Evolutionary conservation across 768 basidiomycete genomes (phyloP).

Genomic region (Trametes maxima): DNA sequence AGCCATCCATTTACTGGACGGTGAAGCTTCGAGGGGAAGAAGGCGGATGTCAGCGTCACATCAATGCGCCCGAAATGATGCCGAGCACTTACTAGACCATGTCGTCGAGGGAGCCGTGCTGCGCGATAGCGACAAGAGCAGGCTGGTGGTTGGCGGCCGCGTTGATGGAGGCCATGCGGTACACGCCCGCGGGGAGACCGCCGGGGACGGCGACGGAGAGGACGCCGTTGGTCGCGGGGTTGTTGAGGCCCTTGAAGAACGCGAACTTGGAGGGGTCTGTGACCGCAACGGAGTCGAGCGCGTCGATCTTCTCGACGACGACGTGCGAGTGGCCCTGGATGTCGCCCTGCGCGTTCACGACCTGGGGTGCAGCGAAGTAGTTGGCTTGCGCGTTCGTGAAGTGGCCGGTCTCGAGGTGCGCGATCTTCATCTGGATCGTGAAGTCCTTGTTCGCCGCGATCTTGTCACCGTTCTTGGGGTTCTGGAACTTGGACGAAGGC

Average conservation of each 20-base stretch:
- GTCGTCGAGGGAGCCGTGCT: conserved; percentile 47
- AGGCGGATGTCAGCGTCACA: neutral
- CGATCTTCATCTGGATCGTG: conserved; percentile 53
- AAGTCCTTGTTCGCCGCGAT: conserved; percentile 54
- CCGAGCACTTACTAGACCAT: conserved; percentile 38
- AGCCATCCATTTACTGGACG: neutral
- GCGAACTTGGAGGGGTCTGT: conserved; percentile 55
- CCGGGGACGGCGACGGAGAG: conserved; percentile 41
- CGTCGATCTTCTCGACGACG: conserved; percentile 49
- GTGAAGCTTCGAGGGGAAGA: conserved; percentile 20
- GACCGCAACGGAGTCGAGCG: conserved; percentile 44
- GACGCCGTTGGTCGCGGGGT: conserved; percentile 45
- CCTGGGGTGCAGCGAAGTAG: conserved; percentile 60
- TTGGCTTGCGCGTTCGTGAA: conserved; percentile 59
- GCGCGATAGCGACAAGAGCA: conserved; percentile 43
- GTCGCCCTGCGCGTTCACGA: conserved; percentile 43
- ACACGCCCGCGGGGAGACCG: conserved; percentile 48
- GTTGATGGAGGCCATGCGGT: conserved; percentile 47
- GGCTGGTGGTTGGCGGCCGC: conserved; percentile 50
- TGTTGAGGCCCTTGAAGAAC: conserved; percentile 66
- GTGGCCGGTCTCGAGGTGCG: conserved; percentile 51
- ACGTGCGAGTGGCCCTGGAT: conserved; percentile 61
- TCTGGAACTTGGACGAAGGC: conserved; percentile 57
- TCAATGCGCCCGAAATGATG: neutral
- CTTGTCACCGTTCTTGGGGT: conserved; percentile 49